Evolutionary conservation across 257 asterid genomes (phyloP), one percentile per base, ranked within the genome.

Genomic region (Scutellaria minor): DNA sequence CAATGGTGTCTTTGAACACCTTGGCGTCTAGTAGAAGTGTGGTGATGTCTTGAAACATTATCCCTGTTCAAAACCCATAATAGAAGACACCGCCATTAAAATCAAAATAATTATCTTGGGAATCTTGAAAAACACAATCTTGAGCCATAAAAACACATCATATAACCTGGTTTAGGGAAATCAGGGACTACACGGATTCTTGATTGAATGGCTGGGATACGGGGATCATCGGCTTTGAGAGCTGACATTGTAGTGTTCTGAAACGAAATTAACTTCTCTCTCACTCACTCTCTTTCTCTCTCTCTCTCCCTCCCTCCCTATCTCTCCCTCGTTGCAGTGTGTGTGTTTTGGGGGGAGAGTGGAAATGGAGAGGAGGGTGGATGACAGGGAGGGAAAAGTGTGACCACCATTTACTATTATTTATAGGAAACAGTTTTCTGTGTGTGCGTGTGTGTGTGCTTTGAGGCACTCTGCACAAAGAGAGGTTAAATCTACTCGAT

Each of bases 1-100:
- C 97, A 75, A 91, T 81, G 77, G 96, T 79, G 76, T 89, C 92
- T 75, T 85, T 89, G 88, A 87, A 91, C 52, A 92, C 83, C 70
- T 85, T 89, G 3, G 90, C 95, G 74, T 91, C 90, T 55, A 90
- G 90, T 40, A 90, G 76, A 13, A 90, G 85, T 20, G 96, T 88
- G 31, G 97, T 91, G 20, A 91, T 89, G 70, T 91, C 97, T 80
- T 91, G 97, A 77, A 91, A 91, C 97, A 89, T 87, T 73, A 91
- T 91, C 73, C 97, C 97, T 91, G 86, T 45, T 45, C 8, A 63
- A 42, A 60, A 60, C 18, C 56, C 27, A 67, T 51, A 35, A 12
- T 45, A 9, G 56, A 20, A 13, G 12, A 45, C 12, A 37, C 15
- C 5, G 40, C 15, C 24, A 54, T 31, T 8, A 65, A 72, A 46